Conservation (phyloP, 2,329 filamentous ascomycete genomes). For the Aspergillus uvarum region DNA sequence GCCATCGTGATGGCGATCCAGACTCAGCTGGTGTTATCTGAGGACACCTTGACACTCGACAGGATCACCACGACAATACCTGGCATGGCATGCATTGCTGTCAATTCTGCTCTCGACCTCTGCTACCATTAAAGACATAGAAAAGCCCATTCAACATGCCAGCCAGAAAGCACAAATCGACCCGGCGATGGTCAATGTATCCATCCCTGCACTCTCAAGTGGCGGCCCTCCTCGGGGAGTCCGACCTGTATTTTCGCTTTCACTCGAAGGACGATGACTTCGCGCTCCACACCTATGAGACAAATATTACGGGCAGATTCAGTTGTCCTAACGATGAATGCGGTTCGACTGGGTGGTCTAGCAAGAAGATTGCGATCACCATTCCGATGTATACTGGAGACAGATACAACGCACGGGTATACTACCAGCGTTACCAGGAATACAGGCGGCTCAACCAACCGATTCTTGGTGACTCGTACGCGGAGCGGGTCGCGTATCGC, state of each 20-base stretch:
- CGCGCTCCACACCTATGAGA: slow-evolving; percentile 30
- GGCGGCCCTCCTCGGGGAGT: slow-evolving; percentile 29
- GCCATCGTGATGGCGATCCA: no score
- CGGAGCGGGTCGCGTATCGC: slow-evolving; percentile 45
- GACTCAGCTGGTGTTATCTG: no score
- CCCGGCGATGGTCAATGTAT: slow-evolving; percentile 36
- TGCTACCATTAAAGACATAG: no score
- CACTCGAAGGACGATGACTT: slow-evolving; percentile 28
- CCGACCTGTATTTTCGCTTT: slow-evolving; percentile 32
- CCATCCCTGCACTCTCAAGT: slow-evolving; percentile 34
- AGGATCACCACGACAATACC: no score
- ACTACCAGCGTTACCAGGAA: slow-evolving; percentile 42
- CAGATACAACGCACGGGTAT: slow-evolving; percentile 48
- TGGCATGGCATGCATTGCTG: no score
- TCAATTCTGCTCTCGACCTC: no score
- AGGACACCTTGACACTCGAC: no score
- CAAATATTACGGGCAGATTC: slow-evolving; percentile 47
- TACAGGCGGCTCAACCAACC: slow-evolving; percentile 39
- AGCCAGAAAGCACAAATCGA: not conserved
- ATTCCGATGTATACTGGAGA: slow-evolving; percentile 41
- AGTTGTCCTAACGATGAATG: slow-evolving; percentile 38
- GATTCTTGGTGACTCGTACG: slow-evolving; percentile 40
- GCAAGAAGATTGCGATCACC: slow-evolving; percentile 44
- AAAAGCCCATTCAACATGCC: not conserved
- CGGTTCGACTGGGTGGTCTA: slow-evolving; percentile 36